Conservation (phyloP, 805 yeast species). For the Saccharomycopsis lassenensis region DNA sequence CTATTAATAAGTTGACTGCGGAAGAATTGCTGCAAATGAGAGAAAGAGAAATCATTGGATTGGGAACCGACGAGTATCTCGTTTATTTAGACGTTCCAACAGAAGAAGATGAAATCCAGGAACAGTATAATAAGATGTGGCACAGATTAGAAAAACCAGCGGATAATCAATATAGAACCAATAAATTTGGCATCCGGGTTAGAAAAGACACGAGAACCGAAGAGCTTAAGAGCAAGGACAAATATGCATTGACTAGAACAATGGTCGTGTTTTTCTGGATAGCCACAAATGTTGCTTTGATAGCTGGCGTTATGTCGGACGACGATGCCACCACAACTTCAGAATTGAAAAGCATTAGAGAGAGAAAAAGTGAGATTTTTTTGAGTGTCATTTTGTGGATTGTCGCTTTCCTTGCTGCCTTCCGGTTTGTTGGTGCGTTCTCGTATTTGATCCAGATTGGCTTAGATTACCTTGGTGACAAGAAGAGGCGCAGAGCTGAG, state of each 20-base stretch:
- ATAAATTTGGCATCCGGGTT: slow-evolving; percentile 28
- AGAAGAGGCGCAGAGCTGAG: no score
- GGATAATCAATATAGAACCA: slow-evolving; percentile 23
- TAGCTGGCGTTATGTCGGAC: slow-evolving; percentile 74
- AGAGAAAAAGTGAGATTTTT: slow-evolving; percentile 49
- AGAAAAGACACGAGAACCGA: slow-evolving; percentile 25
- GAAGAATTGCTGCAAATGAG: slow-evolving; percentile 48
- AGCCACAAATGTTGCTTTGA: slow-evolving; percentile 69
- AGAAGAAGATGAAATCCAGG: slow-evolving; percentile 64
- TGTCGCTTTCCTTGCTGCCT: slow-evolving; percentile 81
- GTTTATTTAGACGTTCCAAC: slow-evolving; percentile 60
- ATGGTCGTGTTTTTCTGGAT: slow-evolving; percentile 86
- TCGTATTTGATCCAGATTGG: slow-evolving; percentile 46
- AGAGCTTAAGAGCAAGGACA: slow-evolving; percentile 54
- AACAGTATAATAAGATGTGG: slow-evolving; percentile 54
- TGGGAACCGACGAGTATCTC: slow-evolving; percentile 8
- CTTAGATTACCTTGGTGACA: slow-evolving; percentile 12
- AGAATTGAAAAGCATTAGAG: slow-evolving; percentile 15
- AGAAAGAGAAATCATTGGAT: slow-evolving; percentile 26
- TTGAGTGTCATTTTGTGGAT: slow-evolving; percentile 84
- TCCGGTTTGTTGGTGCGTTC: slow-evolving; percentile 68
- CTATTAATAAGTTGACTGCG: slow-evolving; percentile 24
- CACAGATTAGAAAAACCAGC: slow-evolving; percentile 34
- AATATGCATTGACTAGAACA: slow-evolving; percentile 85
- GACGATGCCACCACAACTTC: slow-evolving; percentile 42